These are phyloP conservation scores for Zygotorulaspora mrakii DNA, from an alignment of 1,139 yeast species.

Conservation along the genomic window DNA sequence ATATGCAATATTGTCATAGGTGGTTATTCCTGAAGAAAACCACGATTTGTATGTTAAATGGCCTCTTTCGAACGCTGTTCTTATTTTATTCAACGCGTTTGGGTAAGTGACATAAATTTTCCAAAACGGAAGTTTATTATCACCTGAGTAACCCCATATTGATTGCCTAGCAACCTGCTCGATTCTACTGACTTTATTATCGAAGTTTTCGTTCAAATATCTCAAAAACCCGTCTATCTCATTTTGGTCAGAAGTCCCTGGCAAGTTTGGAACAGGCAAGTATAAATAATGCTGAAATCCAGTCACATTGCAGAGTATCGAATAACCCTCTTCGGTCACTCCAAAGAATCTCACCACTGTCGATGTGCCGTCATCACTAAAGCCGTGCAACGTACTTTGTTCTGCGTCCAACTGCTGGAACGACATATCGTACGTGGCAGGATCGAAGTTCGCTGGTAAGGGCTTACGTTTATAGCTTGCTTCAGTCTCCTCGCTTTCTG, in stretches of 20 bases:
- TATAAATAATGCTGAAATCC: conserved; percentile 89
- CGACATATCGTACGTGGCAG: conserved; percentile 49
- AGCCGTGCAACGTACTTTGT: conserved; percentile 58
- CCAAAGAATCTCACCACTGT: conserved; percentile 84
- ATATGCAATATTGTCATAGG: conserved; percentile 88
- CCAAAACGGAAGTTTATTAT: conserved; percentile 72
- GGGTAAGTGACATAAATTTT: conserved; percentile 68
- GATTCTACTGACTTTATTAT: conserved; percentile 48
- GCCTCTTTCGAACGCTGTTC: conserved; percentile 83
- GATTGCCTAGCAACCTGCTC: conserved; percentile 73
- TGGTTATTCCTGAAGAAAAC: conserved; percentile 54
- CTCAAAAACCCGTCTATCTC: conserved; percentile 49
- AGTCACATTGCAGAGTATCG: conserved; percentile 83
- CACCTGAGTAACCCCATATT: conserved; percentile 90
- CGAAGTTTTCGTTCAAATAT: conserved; percentile 50
- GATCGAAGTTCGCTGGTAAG: conserved; percentile 48
- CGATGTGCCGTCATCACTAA: conserved; percentile 37
- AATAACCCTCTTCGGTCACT: conserved; percentile 79
- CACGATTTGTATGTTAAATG: conserved; percentile 65
- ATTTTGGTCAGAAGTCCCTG: conserved; percentile 41
- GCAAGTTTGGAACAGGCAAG: conserved; percentile 78
- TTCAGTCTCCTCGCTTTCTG: conserved; percentile 26
- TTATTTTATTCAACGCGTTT: conserved; percentile 57
- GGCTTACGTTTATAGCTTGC: conserved; percentile 48
- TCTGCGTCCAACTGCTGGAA: conserved; percentile 97